These are phyloP conservation scores for Emydomyces testavorans DNA, from an alignment of 2,329 filamentous ascomycete genomes.

Conservation along the genomic window DNA sequence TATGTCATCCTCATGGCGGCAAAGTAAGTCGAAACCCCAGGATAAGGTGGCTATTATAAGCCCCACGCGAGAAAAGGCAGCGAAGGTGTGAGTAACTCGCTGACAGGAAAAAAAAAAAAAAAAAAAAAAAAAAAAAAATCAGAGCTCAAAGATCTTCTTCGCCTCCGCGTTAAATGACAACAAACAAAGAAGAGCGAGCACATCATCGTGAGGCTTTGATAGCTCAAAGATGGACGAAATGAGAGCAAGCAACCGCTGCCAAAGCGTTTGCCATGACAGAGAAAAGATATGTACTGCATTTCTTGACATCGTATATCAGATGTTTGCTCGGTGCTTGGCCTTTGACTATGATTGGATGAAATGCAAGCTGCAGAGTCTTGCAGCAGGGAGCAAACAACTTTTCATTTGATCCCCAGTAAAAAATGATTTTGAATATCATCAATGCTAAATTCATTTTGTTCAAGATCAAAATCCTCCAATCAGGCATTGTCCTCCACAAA, in stretches of 20 bases:
- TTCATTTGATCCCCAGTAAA: background rate
- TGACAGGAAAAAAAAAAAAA: no score
- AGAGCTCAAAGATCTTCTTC: background rate
- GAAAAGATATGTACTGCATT: background rate
- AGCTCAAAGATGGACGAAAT: slow-evolving; percentile 1
- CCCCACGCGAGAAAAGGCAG: background rate
- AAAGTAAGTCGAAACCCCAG: slow-evolving; percentile 1
- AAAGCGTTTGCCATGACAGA: slow-evolving; percentile 9
- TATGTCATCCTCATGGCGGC: slow-evolving; percentile 10
- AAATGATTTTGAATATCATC: background rate
- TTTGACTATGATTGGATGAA: slow-evolving; percentile 1
- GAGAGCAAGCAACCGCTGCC: slow-evolving; percentile 10
- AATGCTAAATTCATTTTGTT: slow-evolving; percentile 2
- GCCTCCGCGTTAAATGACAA: background rate
- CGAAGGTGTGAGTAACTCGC: slow-evolving; percentile 7
- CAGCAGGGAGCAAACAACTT: slow-evolving; percentile 6
- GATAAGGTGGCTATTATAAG: slow-evolving; percentile 7
- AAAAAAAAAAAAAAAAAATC: no score
- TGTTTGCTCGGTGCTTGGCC: slow-evolving; percentile 12
- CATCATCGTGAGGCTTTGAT: slow-evolving; percentile 2
- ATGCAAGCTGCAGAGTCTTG: slow-evolving; percentile 5
- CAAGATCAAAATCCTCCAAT: slow-evolving; percentile 2
- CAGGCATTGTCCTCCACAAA: background rate
- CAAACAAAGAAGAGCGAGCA: slow-evolving; percentile 9
- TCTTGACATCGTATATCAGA: background rate